Percentiles rank a stretch among this genome's conserved stretches.
phyloP scores from a whole-genome alignment of 345 rosid species.

The Melaleuca alternifolia region DNA sequence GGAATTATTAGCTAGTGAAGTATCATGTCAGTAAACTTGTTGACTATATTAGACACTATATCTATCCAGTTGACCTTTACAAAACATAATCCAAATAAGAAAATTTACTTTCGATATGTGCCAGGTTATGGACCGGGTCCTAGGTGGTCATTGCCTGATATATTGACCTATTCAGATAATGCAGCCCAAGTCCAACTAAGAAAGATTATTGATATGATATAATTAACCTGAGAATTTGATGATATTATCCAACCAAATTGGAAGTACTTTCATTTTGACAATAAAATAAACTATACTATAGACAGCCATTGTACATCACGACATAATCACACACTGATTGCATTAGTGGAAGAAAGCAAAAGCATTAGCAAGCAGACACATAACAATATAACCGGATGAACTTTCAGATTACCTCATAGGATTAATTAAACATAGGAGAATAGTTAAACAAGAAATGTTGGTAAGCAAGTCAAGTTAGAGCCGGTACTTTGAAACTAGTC shows the following conservation, averaged over 20 bases:
- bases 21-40: background rate
- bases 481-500: background rate
- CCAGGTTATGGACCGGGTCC: background rate
- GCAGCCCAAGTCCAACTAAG: background rate
- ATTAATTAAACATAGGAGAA: no score
- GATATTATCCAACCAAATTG: background rate
- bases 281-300: fast-evolving
- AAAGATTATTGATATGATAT: background rate
- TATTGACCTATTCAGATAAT: background rate
- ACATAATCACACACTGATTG: background rate
- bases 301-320: fast-evolving
- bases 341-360: background rate
- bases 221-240: background rate
- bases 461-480: background rate
- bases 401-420: background rate
- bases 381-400: no score
- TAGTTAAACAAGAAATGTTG: background rate
- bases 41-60: background rate
- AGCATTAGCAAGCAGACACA: background rate
- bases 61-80: background rate
- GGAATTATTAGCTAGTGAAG: background rate
- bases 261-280: background rate
- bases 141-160: background rate
- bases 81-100: background rate
- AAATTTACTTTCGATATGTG: background rate